Evolutionary conservation across 768 basidiomycete genomes (phyloP), one percentile per base, ranked within the genome.

Genomic region (Tubosaeta brunneosetosa): DNA sequence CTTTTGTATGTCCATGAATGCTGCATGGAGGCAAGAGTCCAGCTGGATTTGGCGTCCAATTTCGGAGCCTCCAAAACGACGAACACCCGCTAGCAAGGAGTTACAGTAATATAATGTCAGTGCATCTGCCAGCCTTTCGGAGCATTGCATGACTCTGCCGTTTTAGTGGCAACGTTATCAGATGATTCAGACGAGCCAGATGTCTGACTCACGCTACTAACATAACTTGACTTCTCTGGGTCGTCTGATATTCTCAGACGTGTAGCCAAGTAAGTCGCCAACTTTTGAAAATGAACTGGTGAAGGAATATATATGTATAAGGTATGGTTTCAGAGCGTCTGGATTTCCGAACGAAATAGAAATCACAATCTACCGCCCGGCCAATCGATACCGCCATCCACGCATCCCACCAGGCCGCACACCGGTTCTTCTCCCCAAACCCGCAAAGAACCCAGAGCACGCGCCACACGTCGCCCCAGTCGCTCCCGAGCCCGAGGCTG

Each of bases 401-500:
- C 4, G 61, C 58, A 4, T 78, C 70, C 77, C 77, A 80, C 44
- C 78, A 66, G 0, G 56, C 58, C 47, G 56, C 61, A 25, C 78
- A 62, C 33, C 67, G 56, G n/a, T 58, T 59, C 42, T 73, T 71
- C 5, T 72, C 66, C 3, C 73, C 77, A 4, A 85, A 73, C 11
- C 72, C 70, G 8, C 71, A 61, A 36, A 77, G 76, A 47, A 84
- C 78, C 49, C 70, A 70, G 9, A 83, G 61, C 12, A 84, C 74
- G 44, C 72, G 75, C 79, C 82, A 84, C 1, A 83, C 81, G 63
- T 93, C 90, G 41, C 80, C 76, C 76, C 89, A 91, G 62, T 84
- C 82, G 54, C 82, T 91, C 42, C 83, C 88, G 26, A 91, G 77
- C 6, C 91, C 90, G 9, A 93, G 76, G 57, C 88, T 91, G 53